phyloP scores from a whole-genome alignment of 2,329 filamentous ascomycete genomes.

The Trichophyton mentagrophytes region DNA sequence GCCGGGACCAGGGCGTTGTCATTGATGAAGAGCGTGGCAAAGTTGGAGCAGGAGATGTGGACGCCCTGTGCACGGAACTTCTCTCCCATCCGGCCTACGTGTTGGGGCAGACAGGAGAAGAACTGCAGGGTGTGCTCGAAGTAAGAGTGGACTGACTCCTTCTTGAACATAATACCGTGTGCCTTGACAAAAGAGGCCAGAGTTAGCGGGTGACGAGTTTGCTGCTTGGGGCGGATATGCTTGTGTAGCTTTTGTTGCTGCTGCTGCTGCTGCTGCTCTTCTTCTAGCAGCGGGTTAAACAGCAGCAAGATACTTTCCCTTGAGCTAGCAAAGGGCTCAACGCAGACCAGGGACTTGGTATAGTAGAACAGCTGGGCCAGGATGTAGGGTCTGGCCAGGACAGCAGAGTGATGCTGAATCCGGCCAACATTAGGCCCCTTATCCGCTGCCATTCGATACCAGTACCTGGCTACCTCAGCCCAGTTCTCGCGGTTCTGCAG shows the following conservation, averaged over 20 bases:
- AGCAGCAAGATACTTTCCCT: slow-evolving; percentile 44
- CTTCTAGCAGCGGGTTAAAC: slow-evolving; percentile 37
- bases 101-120: slow-evolving; percentile 33
- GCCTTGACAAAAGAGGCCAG: slow-evolving; percentile 36
- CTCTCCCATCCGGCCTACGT: slow-evolving; percentile 36
- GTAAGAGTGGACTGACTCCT: slow-evolving; percentile 27
- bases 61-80: slow-evolving; percentile 43
- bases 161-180: slow-evolving; percentile 39
- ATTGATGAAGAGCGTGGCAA: slow-evolving; percentile 15
- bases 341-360: slow-evolving; percentile 43
- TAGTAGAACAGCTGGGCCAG: slow-evolving; percentile 50
- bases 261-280: neutral
- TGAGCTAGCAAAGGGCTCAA: slow-evolving; percentile 44
- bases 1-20: neutral
- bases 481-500: slow-evolving; percentile 63
- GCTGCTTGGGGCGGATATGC: slow-evolving; percentile 16
- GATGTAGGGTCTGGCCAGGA: slow-evolving; percentile 45
- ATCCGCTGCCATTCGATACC: slow-evolving; percentile 76
- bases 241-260: neutral
- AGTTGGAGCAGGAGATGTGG: slow-evolving; percentile 42
- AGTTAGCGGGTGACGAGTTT: neutral
- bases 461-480: slow-evolving; percentile 65
- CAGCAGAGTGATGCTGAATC: slow-evolving; percentile 76
- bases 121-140: slow-evolving; percentile 30
- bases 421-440: slow-evolving; percentile 61